Conservation (phyloP, 2,329 filamentous ascomycete species). For the Diaporthe sp. region DNA sequence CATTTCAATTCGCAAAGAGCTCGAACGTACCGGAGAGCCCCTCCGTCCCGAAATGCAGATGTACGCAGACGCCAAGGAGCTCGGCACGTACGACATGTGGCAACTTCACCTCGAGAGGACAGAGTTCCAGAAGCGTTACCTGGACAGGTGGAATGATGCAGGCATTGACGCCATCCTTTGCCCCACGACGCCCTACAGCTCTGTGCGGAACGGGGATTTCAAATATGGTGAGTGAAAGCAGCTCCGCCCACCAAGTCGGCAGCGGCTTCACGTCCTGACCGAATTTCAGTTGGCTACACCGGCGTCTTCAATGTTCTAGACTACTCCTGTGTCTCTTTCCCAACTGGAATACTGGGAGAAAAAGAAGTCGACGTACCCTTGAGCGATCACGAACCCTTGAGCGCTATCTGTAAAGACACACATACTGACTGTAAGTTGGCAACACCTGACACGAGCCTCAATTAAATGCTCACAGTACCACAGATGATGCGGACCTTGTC, state of each 20-base stretch:
- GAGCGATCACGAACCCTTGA: constrained; percentile 51
- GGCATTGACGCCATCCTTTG: constrained; percentile 74
- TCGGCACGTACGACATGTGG: constrained; percentile 62
- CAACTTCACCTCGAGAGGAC: constrained; percentile 60
- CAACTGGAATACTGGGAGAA: constrained; percentile 57
- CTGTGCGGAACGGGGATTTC: constrained; percentile 58
- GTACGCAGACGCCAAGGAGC: constrained; percentile 52
- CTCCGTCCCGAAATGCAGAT: constrained; percentile 54
- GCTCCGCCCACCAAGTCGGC: neutral
- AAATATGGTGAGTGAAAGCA: constrained; percentile 54
- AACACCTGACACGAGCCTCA: neutral
- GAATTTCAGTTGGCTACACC: constrained; percentile 58
- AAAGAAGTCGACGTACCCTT: constrained; percentile 53
- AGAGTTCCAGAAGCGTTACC: constrained; percentile 60
- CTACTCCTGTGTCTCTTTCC: constrained; percentile 62
- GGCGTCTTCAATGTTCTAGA: constrained; percentile 65
- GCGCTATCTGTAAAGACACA: constrained; percentile 53
- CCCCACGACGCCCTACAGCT: constrained; percentile 64
- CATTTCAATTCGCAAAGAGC: constrained; percentile 53
- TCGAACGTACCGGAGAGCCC: constrained; percentile 59
- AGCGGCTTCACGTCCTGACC: neutral
- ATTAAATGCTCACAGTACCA: neutral
- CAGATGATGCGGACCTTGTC: constrained; percentile 56
- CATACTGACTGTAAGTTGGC: constrained; percentile 58
- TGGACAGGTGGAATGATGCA: constrained; percentile 55